Evolutionary conservation across 306 rosid species (phyloP).

Genomic region (Elaeagnus macrophylla): DNA sequence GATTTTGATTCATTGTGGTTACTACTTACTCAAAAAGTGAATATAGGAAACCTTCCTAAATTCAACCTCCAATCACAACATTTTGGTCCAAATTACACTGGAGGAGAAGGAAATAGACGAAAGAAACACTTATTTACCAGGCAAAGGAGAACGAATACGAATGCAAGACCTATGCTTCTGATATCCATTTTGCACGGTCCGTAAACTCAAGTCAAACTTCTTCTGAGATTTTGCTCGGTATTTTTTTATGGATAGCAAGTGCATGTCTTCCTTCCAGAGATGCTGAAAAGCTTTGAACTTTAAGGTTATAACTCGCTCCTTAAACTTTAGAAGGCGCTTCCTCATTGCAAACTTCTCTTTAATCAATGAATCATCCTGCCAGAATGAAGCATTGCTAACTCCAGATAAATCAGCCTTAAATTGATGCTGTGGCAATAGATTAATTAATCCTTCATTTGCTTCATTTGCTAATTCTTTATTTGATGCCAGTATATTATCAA

Average conservation of each 20-base stretch:
- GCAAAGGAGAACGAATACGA: conserved; percentile 54
- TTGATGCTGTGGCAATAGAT: conserved; percentile 35
- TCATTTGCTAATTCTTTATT: conserved; percentile 53
- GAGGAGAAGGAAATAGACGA: background rate
- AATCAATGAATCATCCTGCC: conserved; percentile 19
- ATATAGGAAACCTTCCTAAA: no score
- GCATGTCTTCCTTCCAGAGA: conserved; percentile 80
- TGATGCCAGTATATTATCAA: conserved; percentile 36
- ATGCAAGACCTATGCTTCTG: conserved; percentile 75
- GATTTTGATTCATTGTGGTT: no score
- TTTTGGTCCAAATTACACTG: background rate
- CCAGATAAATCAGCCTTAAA: conserved; percentile 19
- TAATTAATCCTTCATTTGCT: conserved; percentile 37
- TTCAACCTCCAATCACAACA: background rate
- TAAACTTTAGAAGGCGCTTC: conserved; percentile 47
- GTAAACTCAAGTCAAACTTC: conserved; percentile 54
- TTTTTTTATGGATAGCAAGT: conserved; percentile 47
- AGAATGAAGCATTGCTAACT: conserved; percentile 20
- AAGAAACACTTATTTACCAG: conserved; percentile 40
- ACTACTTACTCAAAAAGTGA: no score
- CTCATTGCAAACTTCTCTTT: conserved; percentile 51
- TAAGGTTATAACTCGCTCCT: conserved; percentile 71
- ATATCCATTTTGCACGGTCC: conserved; percentile 36
- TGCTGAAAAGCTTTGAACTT: conserved; percentile 74
- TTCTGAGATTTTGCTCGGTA: conserved; percentile 66